Evolutionary conservation across 768 basidiomycete species (phyloP), one percentile per base, ranked within the genome.

Genomic region (Russula sp.): DNA sequence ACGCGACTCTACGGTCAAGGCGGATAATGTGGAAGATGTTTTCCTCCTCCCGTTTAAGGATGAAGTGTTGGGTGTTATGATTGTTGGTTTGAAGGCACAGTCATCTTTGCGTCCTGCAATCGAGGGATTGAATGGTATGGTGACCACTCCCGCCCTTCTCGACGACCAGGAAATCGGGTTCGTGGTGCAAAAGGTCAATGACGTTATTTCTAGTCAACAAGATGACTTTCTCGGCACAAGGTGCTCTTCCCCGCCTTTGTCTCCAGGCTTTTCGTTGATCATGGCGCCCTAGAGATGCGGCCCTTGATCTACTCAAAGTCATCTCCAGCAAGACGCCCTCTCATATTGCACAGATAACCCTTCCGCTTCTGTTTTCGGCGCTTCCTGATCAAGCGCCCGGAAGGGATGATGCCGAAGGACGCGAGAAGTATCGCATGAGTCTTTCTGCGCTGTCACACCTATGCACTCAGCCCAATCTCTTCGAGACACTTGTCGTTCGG

Each of bases 401-500:
- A 1, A 75, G 82, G 22, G 79, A 84, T 6, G 85, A 83, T 14
- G 74, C 75, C 2, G 68, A 74, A 3, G 83, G 84, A 44, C 84
- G 90, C n/a, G 76, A 79, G 20, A 81, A 80, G 58, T 88, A 83
- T 69, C 88, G 89, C 80, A 82, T 83, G 42, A 81, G 82, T 44
- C 81, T 98, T 59, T 78, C 79, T 13, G 82, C 86, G 16, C 80
- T 98, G 51, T 82, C 84, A 58, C 81, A 79, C 16, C 80, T 99
- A 14, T 97, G 92, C 73, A 71, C 83, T 10, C 85, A 87, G 46
- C 80, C 87, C 0, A 79, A 83, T 16, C 80, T 98, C n/a, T 98
- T 96, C 73, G 92, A 92, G 71, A 86, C 80, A 5, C 80, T 98
- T 30, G 84, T 92, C 58, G 80, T 92, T 53, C 85, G 91, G 20